phyloP scores from a whole-genome alignment of 768 basidiomycete genomes.

The Panus rudis region DNA sequence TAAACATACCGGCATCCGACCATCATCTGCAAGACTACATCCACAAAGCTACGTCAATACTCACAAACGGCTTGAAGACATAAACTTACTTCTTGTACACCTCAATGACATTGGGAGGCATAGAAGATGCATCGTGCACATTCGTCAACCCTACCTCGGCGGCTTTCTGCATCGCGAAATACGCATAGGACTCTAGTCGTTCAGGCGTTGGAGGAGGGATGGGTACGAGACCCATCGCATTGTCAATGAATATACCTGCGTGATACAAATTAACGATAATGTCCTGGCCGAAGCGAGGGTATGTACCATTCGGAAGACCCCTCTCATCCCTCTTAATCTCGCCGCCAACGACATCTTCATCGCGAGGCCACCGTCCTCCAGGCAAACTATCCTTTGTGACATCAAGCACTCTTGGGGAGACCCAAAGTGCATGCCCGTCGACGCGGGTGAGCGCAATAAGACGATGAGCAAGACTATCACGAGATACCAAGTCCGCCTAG shows the following conservation, averaged over 20 bases:
- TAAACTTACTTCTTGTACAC: constrained; percentile 57
- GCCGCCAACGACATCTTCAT: constrained; percentile 58
- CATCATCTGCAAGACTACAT: constrained; percentile 61
- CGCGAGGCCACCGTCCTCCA: constrained; percentile 10
- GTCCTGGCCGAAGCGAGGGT: background rate
- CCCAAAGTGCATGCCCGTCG: constrained; percentile 85
- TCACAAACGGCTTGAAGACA: background rate
- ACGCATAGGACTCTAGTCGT: constrained; percentile 55
- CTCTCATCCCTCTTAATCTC: constrained; percentile 53
- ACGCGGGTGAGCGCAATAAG: constrained; percentile 71
- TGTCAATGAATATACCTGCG: constrained; percentile 75
- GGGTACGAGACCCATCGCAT: constrained; percentile 74
- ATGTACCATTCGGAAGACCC: constrained; percentile 64
- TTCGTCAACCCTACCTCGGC: constrained; percentile 76
- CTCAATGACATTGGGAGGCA: constrained; percentile 37
- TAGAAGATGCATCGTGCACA: constrained; percentile 74
- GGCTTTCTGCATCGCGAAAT: constrained; percentile 59
- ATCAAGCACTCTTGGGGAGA: constrained; percentile 66
- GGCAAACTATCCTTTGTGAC: constrained; percentile 54
- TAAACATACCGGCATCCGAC: constrained; percentile 56
- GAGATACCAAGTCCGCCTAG: constrained; percentile 67
- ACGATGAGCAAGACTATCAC: constrained; percentile 58
- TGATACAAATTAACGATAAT: background rate
- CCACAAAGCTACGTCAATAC: background rate
- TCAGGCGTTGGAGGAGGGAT: constrained; percentile 52